Conservation (phyloP, 805 yeast species). For the Candida broadrunensis region DNA sequence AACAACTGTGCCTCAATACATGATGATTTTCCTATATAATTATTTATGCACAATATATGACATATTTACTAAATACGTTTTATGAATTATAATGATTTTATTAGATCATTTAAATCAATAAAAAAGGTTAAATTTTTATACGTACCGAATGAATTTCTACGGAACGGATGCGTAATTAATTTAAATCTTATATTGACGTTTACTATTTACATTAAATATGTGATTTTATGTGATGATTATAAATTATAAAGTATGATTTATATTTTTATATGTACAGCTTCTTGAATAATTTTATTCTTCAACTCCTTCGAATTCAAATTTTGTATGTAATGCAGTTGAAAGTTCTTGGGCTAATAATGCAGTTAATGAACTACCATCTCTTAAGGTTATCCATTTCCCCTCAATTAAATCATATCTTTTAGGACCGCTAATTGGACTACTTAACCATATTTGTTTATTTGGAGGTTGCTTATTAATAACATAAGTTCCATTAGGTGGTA, state of each 20-base stretch:
- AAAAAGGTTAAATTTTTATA: too few relatives aligned
- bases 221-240: too few relatives aligned
- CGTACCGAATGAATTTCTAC: too few relatives aligned
- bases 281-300: too few relatives aligned
- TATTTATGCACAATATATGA: neutral
- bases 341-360: constrained; percentile 32
- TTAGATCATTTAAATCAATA: too few relatives aligned
- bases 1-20: too few relatives aligned
- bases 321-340: constrained; percentile 20
- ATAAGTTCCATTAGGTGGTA: constrained; percentile 77
- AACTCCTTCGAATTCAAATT: constrained; percentile 16
- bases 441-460: constrained; percentile 92
- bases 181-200: too few relatives aligned
- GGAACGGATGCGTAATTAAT: too few relatives aligned
- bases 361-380: constrained; percentile 51
- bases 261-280: too few relatives aligned
- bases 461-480: constrained; percentile 98
- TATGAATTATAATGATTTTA: too few relatives aligned
- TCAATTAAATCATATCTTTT: constrained; percentile 66
- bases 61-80: neutral
- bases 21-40: neutral
- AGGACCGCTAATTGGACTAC: constrained; percentile 93
- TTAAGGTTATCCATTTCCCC: constrained; percentile 74
- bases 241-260: too few relatives aligned
- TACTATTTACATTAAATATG: too few relatives aligned